Base-by-base conservation (phyloP, 164 flowering plant genomes). In the Vitis labrusca region DNA sequence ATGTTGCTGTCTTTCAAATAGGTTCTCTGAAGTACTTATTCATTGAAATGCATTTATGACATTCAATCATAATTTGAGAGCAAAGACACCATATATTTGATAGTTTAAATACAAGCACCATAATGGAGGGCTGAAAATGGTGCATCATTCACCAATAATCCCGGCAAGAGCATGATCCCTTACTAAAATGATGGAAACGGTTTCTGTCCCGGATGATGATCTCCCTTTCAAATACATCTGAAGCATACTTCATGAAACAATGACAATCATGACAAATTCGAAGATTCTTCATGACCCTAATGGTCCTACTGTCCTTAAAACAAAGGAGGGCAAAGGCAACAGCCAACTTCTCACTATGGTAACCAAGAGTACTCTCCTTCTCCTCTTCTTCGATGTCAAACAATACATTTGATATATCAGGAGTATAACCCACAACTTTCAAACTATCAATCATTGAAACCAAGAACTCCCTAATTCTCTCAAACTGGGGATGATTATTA, bases 181-280 rank as follows among this genome's bases (percentile, higher is more conserved):
- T 61, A 3, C 61, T 67, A 69, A 84, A 84, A 77, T 79, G 89
- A 62, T 84, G 91, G 73, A 85, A 87, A 15, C 87, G 78, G 65
- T 77, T 85, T 32, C 81, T 79, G 71, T 87, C 91, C 50, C 91
- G 78, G 16, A 87, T 65, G 16, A 85, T 64, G 19, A 87, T 82
- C 63, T 80, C 79, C 67, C 67, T 67, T 23, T 68, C 52, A 52
- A 85, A 83, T 15, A 75, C 73, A 50, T 65, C 37, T 9, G 91
- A 84, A n/a, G 81, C 79, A 52, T 80, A 77, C 80, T 87, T 85
- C 88, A 87, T 84, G 71, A 87, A 83, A 37, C 65, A 50, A 71
- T 85, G 89, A 65, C 87, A 87, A 70, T 87, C 88, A 8, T 72
- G 64, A 64, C 89, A 87, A 59, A 82, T 82, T 52, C 91, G 74